phyloP scores from a whole-genome alignment of 2,329 filamentous ascomycete genomes.

The Ascochyta koolunga region DNA sequence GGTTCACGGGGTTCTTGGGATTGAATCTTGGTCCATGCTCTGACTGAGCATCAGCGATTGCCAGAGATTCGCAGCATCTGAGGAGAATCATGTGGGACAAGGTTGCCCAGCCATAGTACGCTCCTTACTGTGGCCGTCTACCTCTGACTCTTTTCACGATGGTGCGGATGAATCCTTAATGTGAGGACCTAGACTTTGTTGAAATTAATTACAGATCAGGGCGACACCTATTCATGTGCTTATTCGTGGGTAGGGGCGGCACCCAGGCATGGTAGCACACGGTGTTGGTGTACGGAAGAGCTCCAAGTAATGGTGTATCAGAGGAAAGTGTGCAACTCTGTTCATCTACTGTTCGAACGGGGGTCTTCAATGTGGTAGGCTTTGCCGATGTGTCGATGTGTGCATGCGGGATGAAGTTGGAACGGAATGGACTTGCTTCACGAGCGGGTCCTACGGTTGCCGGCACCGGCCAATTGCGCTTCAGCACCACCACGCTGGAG shows the following conservation, averaged over 20 bases:
- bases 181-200: background rate
- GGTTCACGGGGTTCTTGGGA: constrained; percentile 8
- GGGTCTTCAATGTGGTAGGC: background rate
- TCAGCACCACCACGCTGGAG: constrained; percentile 2
- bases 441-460: constrained; percentile 10
- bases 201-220: background rate
- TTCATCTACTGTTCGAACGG: background rate
- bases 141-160: background rate
- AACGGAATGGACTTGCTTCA: constrained; percentile 1
- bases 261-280: constrained; percentile 1
- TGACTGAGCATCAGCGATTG: background rate
- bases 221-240: background rate
- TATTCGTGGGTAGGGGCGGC: too few species aligned
- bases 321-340: background rate
- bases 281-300: background rate
- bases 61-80: background rate
- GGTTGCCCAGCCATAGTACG: background rate
- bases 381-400: background rate
- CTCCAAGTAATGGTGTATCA: background rate
- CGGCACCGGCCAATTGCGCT: constrained; percentile 19
- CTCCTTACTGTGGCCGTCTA: background rate
- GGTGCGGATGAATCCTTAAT: background rate
- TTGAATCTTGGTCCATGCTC: constrained; percentile 5
- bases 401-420: constrained; percentile 18
- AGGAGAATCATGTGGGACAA: constrained; percentile 1